phyloP scores from a whole-genome alignment of 352 stramenopile species.

The Pythium phragmitis region DNA sequence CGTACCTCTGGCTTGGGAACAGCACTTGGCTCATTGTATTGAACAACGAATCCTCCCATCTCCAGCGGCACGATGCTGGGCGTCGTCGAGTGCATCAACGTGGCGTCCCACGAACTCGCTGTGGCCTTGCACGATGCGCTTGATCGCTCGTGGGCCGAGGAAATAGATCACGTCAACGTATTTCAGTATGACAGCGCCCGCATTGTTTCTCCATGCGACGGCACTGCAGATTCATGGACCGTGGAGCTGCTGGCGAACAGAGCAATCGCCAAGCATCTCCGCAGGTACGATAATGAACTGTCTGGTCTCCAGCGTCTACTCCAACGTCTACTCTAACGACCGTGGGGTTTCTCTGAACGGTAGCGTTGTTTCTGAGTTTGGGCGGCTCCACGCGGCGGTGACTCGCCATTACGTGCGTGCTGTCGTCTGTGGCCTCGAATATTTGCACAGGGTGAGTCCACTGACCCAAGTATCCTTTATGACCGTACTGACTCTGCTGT shows the following conservation, averaged over 20 bases:
- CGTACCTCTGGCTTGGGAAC: not conserved
- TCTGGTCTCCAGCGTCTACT: too few relatives aligned
- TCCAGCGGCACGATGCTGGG: slow-evolving; percentile 16
- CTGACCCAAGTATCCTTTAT: not conserved
- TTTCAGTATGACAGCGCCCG: slow-evolving; percentile 22
- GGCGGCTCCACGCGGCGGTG: slow-evolving; percentile 13
- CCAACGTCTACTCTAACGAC: too few relatives aligned
- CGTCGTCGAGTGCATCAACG: slow-evolving; percentile 10
- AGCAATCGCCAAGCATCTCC: slow-evolving; percentile 14
- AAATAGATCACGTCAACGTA: slow-evolving; percentile 20
- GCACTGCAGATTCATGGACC: not conserved
- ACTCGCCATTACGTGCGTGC: slow-evolving; percentile 11
- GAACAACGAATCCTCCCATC: not conserved
- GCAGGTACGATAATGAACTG: not conserved
- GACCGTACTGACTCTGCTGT: not conserved
- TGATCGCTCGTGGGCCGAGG: not conserved
- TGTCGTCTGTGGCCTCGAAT: slow-evolving; percentile 10
- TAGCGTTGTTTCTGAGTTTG: slow-evolving; percentile 22
- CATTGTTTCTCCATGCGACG: not conserved
- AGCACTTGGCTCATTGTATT: too few relatives aligned
- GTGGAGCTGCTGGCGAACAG: slow-evolving; percentile 8
- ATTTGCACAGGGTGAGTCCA: slow-evolving; percentile 24
- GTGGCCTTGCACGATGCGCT: slow-evolving; percentile 1
- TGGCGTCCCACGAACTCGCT: not conserved
- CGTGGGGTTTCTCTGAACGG: not conserved